These are phyloP conservation scores for Gardenia jasminoides DNA, from an alignment of 257 asterid genomes.

Conservation along the genomic window DNA sequence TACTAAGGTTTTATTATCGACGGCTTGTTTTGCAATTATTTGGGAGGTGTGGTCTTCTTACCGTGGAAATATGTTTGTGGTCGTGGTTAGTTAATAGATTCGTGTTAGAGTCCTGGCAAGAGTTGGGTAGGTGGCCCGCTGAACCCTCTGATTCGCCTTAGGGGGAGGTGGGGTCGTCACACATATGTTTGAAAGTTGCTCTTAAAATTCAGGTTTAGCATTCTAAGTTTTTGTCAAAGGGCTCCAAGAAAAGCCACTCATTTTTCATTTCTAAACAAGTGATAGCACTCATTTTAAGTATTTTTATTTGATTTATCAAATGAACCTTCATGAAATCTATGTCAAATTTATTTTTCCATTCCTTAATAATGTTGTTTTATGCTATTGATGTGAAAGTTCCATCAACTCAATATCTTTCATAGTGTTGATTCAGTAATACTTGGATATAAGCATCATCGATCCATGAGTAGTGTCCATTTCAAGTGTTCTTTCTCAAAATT, in stretches of 20 bases:
- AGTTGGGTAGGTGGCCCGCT: too few species aligned
- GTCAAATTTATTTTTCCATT: neutral
- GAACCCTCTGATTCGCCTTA: too few species aligned
- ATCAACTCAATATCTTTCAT: neutral
- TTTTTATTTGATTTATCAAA: neutral
- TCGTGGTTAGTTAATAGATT: too few species aligned
- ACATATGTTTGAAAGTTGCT: neutral
- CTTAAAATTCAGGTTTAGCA: neutral
- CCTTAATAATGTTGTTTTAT: neutral
- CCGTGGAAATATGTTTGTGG: too few species aligned
- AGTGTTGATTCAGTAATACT: neutral
- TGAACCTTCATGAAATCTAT: neutral
- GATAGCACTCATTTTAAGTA: neutral
- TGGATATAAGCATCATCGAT: neutral
- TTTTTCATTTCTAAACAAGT: neutral
- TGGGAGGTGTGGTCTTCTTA: too few species aligned
- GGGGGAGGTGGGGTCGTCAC: too few species aligned
- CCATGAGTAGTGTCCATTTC: neutral
- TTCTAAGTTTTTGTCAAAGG: neutral
- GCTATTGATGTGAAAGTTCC: neutral
- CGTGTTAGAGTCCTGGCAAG: too few species aligned
- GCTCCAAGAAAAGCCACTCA: neutral
- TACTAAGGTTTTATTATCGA: too few species aligned
- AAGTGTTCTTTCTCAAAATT: neutral
- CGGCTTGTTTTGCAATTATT: too few species aligned